A percentile compares a stretch with the other conserved stretches of the same genome.
phyloP scores from a whole-genome alignment of 2,329 filamentous ascomycete genomes.

The Parastagonospora avenae region DNA sequence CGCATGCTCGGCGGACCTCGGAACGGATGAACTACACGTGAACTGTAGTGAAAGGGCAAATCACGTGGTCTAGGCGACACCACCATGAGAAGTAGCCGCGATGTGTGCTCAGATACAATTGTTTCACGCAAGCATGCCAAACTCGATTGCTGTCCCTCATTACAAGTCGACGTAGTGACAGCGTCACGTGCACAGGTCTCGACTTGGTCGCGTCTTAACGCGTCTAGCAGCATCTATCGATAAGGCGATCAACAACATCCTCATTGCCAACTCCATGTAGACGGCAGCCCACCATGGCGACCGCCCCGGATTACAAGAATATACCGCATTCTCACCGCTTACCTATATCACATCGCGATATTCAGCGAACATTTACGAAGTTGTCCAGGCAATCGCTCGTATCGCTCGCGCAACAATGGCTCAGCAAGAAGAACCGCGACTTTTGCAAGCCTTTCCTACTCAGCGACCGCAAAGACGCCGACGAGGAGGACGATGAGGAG shows the following conservation, averaged over 20 bases:
- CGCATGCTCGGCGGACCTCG: too few species aligned
- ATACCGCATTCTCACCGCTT: conserved; percentile 74
- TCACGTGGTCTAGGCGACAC: not conserved
- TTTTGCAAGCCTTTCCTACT: conserved; percentile 65
- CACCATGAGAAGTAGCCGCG: too few species aligned
- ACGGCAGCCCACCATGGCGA: conserved; percentile 51
- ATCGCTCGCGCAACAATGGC: conserved; percentile 76
- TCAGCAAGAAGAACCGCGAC: conserved; percentile 67
- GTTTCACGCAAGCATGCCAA: not conserved
- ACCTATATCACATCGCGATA: conserved; percentile 66
- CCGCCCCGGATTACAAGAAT: conserved; percentile 72
- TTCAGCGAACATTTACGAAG: conserved; percentile 69
- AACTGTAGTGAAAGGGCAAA: not conserved
- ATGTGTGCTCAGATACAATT: too few species aligned
- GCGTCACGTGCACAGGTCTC: conserved; percentile 17
- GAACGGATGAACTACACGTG: not conserved
- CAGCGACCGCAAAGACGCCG: conserved; percentile 47
- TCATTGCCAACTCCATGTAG: conserved; percentile 32
- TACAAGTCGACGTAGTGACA: not conserved
- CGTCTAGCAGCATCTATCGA: conserved; percentile 18
- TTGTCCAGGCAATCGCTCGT: conserved; percentile 75
- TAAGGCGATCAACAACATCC: conserved; percentile 31
- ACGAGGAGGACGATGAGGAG: conserved; percentile 60
- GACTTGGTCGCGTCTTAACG: conserved; percentile 12
- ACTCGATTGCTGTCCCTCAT: not conserved